Evolutionary conservation across 2,329 filamentous ascomycete species (phyloP).

Genomic region (Xylariaceae sp.): DNA sequence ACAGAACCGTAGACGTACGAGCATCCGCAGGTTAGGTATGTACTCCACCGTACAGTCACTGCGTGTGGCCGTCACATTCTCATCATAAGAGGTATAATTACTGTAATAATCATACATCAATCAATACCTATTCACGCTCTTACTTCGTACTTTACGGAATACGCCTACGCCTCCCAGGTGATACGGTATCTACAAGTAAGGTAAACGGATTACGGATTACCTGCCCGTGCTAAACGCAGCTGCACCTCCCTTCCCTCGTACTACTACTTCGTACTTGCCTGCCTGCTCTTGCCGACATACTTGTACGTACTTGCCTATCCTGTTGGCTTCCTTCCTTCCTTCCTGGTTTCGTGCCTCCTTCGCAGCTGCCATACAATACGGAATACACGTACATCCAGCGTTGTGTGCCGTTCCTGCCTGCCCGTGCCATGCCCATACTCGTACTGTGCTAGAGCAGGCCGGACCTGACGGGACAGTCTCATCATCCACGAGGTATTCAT

Average conservation of each 20-base stretch:
- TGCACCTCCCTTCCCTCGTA: no score
- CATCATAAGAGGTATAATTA: slow-evolving; percentile 8
- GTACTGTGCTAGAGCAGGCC: not conserved
- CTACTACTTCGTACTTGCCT: not conserved
- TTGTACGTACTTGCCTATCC: not conserved
- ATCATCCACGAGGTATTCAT: not conserved
- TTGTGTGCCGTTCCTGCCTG: not conserved
- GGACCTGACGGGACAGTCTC: slow-evolving; percentile 10
- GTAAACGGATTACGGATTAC: not conserved
- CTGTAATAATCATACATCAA: not conserved
- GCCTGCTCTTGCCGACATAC: no score
- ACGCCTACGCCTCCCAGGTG: not conserved
- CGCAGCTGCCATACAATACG: not conserved
- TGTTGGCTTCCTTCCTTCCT: slow-evolving; percentile 3
- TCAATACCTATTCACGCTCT: not conserved
- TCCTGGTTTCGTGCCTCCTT: not conserved
- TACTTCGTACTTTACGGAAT: no score
- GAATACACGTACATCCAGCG: not conserved
- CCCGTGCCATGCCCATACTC: not conserved
- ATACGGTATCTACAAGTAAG: not conserved
- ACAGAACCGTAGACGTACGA: no score
- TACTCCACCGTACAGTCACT: not conserved
- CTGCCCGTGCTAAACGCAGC: not conserved
- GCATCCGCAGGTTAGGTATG: not conserved
- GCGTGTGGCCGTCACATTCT: slow-evolving; percentile 11